These are phyloP conservation scores for Xylaria palmicola DNA, from an alignment of 495 filamentous ascomycete species.

Conservation along the genomic window DNA sequence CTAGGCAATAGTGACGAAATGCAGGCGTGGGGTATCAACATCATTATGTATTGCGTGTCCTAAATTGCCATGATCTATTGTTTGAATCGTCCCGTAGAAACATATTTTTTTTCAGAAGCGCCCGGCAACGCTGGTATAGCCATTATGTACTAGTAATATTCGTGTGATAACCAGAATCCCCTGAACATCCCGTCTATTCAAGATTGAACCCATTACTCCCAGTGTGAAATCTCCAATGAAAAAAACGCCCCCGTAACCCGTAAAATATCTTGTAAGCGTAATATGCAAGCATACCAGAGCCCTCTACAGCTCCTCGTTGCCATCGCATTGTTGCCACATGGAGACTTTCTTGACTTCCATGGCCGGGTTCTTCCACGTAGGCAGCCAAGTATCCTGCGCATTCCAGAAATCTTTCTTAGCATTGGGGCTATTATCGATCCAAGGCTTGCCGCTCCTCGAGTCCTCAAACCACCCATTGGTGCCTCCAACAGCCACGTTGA, in stretches of 20 bases:
- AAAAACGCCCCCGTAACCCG: slow-evolving; percentile 10
- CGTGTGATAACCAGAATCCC: slow-evolving; percentile 5
- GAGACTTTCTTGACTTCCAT: slow-evolving; percentile 72
- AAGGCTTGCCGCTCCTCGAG: slow-evolving; percentile 68
- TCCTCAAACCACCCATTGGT: slow-evolving; percentile 87
- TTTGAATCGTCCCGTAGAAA: not conserved
- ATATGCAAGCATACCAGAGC: not conserved
- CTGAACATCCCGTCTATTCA: slow-evolving; percentile 6
- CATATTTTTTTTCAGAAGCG: not conserved
- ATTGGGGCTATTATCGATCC: slow-evolving; percentile 65
- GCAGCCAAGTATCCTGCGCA: slow-evolving; percentile 63
- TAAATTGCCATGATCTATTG: not conserved
- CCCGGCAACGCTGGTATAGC: not conserved
- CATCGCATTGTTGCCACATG: slow-evolving; percentile 77
- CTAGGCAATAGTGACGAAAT: not conserved
- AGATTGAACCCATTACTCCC: not conserved
- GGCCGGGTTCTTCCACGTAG: slow-evolving; percentile 69
- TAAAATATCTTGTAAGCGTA: not conserved
- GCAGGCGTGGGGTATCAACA: slow-evolving; percentile 1
- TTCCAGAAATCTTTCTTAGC: slow-evolving; percentile 76
- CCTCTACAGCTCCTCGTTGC: slow-evolving; percentile 44
- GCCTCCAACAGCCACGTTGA: slow-evolving; percentile 79
- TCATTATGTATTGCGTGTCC: not conserved
- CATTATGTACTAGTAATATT: slow-evolving; percentile 10
- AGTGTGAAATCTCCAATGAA: slow-evolving; percentile 7